A percentile compares a stretch with the other conserved stretches of the same genome.
phyloP scores from a whole-genome alignment of 2,329 filamentous ascomycete species.

The Pseudocercospora eumusae region DNA sequence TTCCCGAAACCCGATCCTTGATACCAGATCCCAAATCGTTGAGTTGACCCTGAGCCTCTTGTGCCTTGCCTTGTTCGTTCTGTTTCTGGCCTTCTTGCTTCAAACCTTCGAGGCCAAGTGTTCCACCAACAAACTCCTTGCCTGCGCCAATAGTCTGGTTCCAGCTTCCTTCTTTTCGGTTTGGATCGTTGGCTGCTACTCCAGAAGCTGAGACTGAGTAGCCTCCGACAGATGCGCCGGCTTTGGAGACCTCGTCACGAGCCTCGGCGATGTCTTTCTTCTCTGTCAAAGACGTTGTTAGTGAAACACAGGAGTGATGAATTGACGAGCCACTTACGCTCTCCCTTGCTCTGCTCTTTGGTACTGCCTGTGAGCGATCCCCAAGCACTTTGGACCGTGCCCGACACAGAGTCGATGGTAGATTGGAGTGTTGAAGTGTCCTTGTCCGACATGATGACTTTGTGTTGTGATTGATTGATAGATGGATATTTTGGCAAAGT shows the following conservation, averaged over 20 bases:
- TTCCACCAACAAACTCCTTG: slow-evolving; percentile 77
- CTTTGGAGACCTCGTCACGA: slow-evolving; percentile 74
- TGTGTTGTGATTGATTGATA: neutral
- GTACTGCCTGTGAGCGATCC: slow-evolving; percentile 73
- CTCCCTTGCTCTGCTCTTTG: slow-evolving; percentile 59
- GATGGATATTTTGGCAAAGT: neutral
- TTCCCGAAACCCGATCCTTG: slow-evolving; percentile 48
- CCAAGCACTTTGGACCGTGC: slow-evolving; percentile 69
- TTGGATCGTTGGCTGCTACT: slow-evolving; percentile 69
- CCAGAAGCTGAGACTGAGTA: slow-evolving; percentile 69
- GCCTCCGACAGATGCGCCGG: slow-evolving; percentile 72
- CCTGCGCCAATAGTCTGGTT: slow-evolving; percentile 86
- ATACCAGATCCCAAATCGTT: slow-evolving; percentile 70
- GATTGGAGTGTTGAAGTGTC: slow-evolving; percentile 77
- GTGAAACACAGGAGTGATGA: neutral
- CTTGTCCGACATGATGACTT: slow-evolving; percentile 46
- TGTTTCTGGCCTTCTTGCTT: slow-evolving; percentile 75
- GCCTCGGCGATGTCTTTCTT: slow-evolving; percentile 66
- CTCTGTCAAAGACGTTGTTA: slow-evolving; percentile 45
- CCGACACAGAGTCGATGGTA: slow-evolving; percentile 65
- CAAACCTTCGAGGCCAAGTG: slow-evolving; percentile 73
- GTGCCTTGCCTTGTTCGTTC: slow-evolving; percentile 75
- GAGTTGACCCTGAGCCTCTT: slow-evolving; percentile 81
- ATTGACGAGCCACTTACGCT: slow-evolving; percentile 12
- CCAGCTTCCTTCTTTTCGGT: slow-evolving; percentile 73